Evolutionary conservation across 306 rosid genomes (phyloP).

Genomic region (Prunus mongolica): DNA sequence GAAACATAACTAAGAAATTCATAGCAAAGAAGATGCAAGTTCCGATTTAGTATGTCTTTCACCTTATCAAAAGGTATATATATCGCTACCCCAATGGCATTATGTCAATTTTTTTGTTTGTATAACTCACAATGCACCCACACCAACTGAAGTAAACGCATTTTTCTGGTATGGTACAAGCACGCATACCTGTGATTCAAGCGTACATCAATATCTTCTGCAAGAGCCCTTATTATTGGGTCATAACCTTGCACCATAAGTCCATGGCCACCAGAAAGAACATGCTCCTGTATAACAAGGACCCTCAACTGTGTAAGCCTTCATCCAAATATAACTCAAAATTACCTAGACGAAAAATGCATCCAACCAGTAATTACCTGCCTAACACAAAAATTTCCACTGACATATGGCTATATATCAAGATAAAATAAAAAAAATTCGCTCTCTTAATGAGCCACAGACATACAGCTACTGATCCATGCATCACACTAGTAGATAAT

Average conservation of each 20-base stretch:
- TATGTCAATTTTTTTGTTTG: background rate
- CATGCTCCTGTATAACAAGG: conserved; percentile 47
- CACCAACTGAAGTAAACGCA: background rate
- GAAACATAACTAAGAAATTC: background rate
- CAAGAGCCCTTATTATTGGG: conserved; percentile 66
- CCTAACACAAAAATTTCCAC: background rate
- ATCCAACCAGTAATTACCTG: background rate
- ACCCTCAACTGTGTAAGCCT: conserved; percentile 4
- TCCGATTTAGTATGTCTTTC: background rate
- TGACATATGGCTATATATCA: background rate
- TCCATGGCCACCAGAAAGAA: conserved; percentile 82
- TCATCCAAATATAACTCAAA: background rate
- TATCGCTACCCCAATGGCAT: background rate
- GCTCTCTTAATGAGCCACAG: background rate
- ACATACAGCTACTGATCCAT: background rate
- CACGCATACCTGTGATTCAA: conserved; percentile 57
- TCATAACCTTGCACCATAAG: conserved; percentile 78
- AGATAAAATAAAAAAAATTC: background rate
- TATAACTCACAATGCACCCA: background rate
- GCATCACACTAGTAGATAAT: background rate
- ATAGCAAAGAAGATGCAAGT: background rate
- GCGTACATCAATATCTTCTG: conserved; percentile 58
- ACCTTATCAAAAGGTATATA: background rate
- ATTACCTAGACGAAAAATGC: background rate
- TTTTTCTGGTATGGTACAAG: background rate